Percentiles rank a stretch among this genome's conserved stretches.
Conservation (phyloP, 257 asterid genomes). For the Eucommia ulmoides region DNA sequence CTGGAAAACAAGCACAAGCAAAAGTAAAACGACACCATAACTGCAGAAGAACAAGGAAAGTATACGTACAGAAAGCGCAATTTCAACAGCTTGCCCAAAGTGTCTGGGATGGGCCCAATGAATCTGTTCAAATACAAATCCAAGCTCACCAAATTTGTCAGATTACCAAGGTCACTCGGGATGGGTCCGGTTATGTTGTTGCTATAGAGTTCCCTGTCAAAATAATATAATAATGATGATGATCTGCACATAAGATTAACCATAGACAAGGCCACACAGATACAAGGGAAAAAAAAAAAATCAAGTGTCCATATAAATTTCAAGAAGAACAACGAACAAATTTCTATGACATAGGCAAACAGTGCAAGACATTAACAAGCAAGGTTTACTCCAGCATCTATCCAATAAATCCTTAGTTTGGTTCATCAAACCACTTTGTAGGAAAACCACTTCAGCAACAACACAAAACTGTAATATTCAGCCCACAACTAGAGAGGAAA, state of each 20-base stretch:
- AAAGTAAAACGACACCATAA: neutral
- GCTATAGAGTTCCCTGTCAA: constrained; percentile 1
- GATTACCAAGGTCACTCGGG: constrained; percentile 1
- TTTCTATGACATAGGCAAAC: neutral
- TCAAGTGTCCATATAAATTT: neutral
- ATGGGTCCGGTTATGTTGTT: constrained; percentile 1
- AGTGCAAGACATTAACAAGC: neutral
- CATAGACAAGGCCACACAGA: neutral
- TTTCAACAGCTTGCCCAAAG: neutral
- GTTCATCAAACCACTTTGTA: too few relatives aligned
- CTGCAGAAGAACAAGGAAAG: neutral
- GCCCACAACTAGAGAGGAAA: too few relatives aligned
- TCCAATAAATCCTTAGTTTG: too few relatives aligned
- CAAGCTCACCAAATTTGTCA: constrained; percentile 2
- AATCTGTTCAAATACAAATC: constrained; percentile 1
- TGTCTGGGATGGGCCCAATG: neutral
- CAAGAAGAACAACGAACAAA: neutral
- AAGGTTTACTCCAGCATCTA: too few relatives aligned
- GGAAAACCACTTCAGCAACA: too few relatives aligned
- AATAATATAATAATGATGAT: neutral
- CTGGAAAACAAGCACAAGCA: too few relatives aligned
- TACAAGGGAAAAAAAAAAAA: neutral
- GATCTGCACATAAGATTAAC: neutral
- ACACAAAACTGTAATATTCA: too few relatives aligned
- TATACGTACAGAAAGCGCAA: neutral